Base-by-base conservation (phyloP, 2,329 filamentous ascomycete genomes). In the Xylaria arbuscula region DNA sequence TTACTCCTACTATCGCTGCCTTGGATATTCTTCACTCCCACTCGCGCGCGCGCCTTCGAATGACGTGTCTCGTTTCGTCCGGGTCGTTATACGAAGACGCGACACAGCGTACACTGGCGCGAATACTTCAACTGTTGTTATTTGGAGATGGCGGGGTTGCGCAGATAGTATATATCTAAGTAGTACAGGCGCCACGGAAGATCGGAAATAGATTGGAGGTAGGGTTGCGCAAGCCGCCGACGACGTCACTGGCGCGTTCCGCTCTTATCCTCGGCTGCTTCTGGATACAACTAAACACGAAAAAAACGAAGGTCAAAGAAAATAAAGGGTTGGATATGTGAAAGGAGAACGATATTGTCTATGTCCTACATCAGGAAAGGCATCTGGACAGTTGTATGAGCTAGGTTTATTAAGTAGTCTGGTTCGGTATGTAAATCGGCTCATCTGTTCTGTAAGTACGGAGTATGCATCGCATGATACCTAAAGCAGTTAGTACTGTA, bases 61-160 rank as follows among this genome's bases (percentile, higher is more conserved):
- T 19, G 11, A 45, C 6, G 22, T 51, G 1, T 45, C 3, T 17
- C n/a, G 38, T 47, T 40, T n/a, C 22, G 7, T 22, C 4, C 15
- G 45, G 34, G 15, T 34, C 9, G 19, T 28, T 34, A 50, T 50
- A 47, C n/a, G 6, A 17, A 36, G 38, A 22, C 28, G 22, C 36
- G 42, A 50, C 17, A 22, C 19, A 9, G 6, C 10, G 22, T 11
- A 10, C 40, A 13, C n/a, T 17, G 34, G 50, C 17, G 40, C 15
- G 24, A 32, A 6, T 32, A 40, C 7, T 51, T 56, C 34, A 60
- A 61, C 40, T 24, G 17, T 10, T 54, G 54, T 11, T 40, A 55
- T 56, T 69, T 34, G 50, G 42, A 57, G 58, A 36, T 32, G 17
- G 55, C 63, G 59, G 59, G 59, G 28, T 5, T 3, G 1, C 6